These are phyloP conservation scores for Geopyxis carbonaria DNA, from an alignment of 495 filamentous ascomycete species.

Conservation along the genomic window DNA sequence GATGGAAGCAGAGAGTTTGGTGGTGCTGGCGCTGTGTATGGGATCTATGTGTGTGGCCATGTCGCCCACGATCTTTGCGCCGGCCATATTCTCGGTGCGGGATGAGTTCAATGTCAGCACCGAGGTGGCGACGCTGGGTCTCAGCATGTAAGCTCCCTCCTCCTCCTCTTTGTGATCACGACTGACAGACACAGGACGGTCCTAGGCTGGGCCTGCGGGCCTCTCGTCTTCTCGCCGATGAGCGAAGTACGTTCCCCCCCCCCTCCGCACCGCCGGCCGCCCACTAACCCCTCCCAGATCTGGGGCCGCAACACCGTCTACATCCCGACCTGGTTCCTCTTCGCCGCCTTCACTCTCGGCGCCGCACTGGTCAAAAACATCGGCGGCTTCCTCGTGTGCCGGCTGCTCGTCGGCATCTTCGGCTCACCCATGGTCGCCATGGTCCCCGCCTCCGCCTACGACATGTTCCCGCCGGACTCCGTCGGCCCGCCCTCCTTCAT, in stretches of 20 bases:
- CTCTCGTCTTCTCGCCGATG: constrained; percentile 48
- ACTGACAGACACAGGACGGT: no score
- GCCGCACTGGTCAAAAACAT: constrained; percentile 58
- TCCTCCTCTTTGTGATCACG: no score
- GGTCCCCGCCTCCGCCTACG: constrained; percentile 41
- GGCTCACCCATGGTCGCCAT: constrained; percentile 42
- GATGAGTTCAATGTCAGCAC: constrained; percentile 36
- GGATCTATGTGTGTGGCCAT: no score
- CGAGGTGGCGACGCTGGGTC: constrained; percentile 50
- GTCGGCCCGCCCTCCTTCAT: constrained; percentile 66
- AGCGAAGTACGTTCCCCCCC: no score
- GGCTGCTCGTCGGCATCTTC: constrained; percentile 54
- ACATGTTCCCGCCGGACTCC: constrained; percentile 51
- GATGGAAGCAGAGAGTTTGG: no score
- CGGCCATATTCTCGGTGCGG: constrained; percentile 38
- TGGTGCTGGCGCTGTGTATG: no score
- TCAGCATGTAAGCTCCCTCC: constrained; percentile 53
- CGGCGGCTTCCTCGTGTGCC: constrained; percentile 64
- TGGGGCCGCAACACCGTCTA: constrained; percentile 57
- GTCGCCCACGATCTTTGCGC: constrained; percentile 40
- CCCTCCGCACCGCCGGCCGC: no score
- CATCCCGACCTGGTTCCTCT: constrained; percentile 56
- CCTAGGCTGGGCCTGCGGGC: constrained; percentile 56
- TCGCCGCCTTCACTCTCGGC: constrained; percentile 54
- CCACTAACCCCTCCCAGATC: constrained; percentile 50